Base-by-base conservation (phyloP, 148 eudicot species). In the Silene latifolia region DNA sequence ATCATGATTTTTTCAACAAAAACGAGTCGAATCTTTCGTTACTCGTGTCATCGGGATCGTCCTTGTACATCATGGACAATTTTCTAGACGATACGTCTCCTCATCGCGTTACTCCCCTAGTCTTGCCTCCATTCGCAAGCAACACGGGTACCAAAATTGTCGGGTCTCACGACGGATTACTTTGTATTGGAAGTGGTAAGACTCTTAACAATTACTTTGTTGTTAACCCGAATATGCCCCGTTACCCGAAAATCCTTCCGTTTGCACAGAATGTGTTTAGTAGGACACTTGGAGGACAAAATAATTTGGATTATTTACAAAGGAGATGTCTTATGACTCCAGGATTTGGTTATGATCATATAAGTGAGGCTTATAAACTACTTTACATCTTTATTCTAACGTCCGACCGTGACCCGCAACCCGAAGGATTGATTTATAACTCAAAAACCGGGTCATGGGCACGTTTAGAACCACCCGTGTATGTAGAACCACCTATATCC, bases 141-240 rank as follows among this genome's bases (percentile, higher is more conserved):
- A 18, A 65, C 44, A 65, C 69, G 8, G 69, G 46, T 13, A 6
- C 29, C 15, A 65, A 65, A 29, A 32, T 65, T 3, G 4, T 65
- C 8, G 69, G 69, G 21, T 65, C 69, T 0, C 46, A 65, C 0
- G 29, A 65, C 17, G 69, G 69, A 15, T 65, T 65, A n/a, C 0
- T 65, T 29, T 65, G 69, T 29, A 15, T 65, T 35, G 69, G 69
- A 15, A 32, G 69, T 32, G 69, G 69, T 32, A 65, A 65, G 44
- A 65, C 69, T 17, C 47, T 65, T 15, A 65, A 65, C 19, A 32
- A 18, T 17, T 65, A 65, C 3, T 65, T 32, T 35, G 46, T 65
- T 32, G 3, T 29, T 17, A 65, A 65, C 47, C 69, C 69, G 10
- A 32, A 29, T 65, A 32, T 65, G 46, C 69, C 69, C 14, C 69